phyloP scores from a whole-genome alignment of 2,329 filamentous ascomycete genomes.

The Calcarisporium arbuscula region DNA sequence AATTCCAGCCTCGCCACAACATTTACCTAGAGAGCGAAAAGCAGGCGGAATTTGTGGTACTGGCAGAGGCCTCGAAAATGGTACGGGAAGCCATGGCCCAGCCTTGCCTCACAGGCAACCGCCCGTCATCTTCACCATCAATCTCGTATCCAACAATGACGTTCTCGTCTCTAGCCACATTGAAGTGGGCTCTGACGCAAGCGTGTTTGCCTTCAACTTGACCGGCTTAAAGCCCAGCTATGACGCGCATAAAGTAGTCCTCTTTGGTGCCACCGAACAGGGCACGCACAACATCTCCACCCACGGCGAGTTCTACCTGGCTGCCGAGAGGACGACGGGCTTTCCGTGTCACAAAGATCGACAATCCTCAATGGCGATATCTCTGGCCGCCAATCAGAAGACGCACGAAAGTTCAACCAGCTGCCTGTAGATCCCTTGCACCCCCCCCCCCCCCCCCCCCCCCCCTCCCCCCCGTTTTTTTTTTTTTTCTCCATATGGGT shows the following conservation, averaged over 20 bases:
- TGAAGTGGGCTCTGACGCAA: conserved; percentile 26
- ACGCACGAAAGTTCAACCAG: no score
- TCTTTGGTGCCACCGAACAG: conserved; percentile 25
- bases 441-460: no score
- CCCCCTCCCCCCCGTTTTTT: no score
- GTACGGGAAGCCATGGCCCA: conserved; percentile 30
- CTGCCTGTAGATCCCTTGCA: no score
- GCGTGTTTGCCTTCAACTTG: conserved; percentile 31
- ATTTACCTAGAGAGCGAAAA: conserved; percentile 37
- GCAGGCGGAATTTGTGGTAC: conserved; percentile 36
- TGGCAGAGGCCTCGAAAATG: conserved; percentile 34
- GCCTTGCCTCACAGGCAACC: conserved; percentile 12
- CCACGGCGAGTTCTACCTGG: conserved; percentile 30
- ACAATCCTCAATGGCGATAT: conserved; percentile 39
- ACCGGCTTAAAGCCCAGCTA: conserved; percentile 25
- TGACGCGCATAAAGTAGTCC: conserved; percentile 31
- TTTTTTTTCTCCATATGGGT: conserved; percentile 40
- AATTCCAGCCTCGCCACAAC: conserved; percentile 38
- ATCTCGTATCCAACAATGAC: conserved; percentile 20
- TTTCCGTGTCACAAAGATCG: conserved; percentile 40
- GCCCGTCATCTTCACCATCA: conserved; percentile 31
- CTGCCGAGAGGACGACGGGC: conserved; percentile 35
- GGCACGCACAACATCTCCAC: conserved; percentile 28
- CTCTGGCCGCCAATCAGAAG: conserved; percentile 32
- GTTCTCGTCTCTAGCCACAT: conserved; percentile 28